Evolutionary conservation across 2,329 filamentous ascomycete species (phyloP).

Genomic region (Trichoderma semiorbis): DNA sequence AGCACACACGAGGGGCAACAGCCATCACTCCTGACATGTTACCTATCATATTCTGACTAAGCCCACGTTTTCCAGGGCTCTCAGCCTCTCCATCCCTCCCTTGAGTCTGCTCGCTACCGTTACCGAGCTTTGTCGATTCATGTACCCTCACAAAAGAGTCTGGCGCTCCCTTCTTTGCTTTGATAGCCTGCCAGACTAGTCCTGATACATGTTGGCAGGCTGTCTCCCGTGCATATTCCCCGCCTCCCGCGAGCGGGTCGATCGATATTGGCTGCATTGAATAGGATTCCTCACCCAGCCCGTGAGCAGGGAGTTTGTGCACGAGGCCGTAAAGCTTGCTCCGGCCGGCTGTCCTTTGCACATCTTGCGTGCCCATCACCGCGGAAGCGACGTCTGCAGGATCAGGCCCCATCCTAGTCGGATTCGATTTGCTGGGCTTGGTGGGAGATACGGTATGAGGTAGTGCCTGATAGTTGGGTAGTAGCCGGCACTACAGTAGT

Average conservation of each 20-base stretch:
- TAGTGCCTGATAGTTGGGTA: neutral
- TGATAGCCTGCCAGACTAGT: slow-evolving; percentile 6
- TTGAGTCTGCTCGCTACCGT: neutral
- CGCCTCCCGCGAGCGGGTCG: slow-evolving; percentile 14
- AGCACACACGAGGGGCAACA: neutral
- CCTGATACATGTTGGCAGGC: neutral
- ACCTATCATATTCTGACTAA: neutral
- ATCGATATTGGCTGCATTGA: slow-evolving; percentile 15
- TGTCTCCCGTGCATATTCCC: slow-evolving; percentile 11
- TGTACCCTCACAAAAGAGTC: neutral
- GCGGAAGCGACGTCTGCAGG: neutral
- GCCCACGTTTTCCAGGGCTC: neutral
- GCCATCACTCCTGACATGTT: neutral
- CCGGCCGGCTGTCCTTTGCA: too few relatives aligned
- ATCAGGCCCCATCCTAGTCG: neutral
- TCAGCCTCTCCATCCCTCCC: neutral
- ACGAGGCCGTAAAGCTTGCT: neutral
- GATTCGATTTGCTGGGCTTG: neutral
- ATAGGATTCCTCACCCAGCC: neutral
- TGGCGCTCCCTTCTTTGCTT: neutral
- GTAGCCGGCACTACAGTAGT: neutral
- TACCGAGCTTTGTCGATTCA: neutral
- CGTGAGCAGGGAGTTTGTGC: neutral
- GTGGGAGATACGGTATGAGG: neutral
- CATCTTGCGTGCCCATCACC: neutral